These are phyloP conservation scores for Linum trigynum DNA, from an alignment of 345 rosid species.

Conservation along the genomic window DNA sequence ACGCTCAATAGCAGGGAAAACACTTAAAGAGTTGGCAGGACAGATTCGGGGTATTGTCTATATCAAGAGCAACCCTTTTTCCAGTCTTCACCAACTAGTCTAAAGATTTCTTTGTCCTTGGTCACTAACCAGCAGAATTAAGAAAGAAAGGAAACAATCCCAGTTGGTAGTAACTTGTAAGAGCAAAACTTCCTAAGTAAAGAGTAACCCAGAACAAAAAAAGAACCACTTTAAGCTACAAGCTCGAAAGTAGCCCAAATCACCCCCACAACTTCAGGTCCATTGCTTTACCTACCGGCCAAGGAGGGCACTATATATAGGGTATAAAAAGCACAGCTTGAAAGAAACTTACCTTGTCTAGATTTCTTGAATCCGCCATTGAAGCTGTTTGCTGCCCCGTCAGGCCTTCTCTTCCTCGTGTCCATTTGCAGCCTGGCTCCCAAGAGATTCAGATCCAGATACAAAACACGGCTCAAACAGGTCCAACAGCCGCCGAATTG, in stretches of 20 bases:
- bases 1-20: too few relatives aligned
- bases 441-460: neutral
- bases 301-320: too few relatives aligned
- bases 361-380: conserved; percentile 50
- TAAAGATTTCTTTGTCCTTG: neutral
- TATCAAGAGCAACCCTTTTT: too few relatives aligned
- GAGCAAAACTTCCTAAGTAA: neutral
- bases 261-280: neutral
- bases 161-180: too few relatives aligned
- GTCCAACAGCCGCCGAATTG: neutral
- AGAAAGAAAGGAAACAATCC: too few relatives aligned
- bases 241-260: neutral
- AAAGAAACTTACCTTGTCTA: conserved; percentile 39
- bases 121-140: too few relatives aligned
- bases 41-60: too few relatives aligned
- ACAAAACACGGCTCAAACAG: neutral
- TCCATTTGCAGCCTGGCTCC: neutral
- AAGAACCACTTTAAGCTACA: neutral
- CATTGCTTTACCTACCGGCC: neutral
- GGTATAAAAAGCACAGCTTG: neutral
- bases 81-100: neutral
- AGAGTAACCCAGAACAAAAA: neutral
- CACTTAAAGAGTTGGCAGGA: neutral
- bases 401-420: conserved; percentile 32
- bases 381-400: conserved; percentile 29